A percentile compares a stretch with the other conserved stretches of the same genome.
Evolutionary conservation across 1,139 yeast species (phyloP).

Genomic region (Pneumocystis wakefieldiae): DNA sequence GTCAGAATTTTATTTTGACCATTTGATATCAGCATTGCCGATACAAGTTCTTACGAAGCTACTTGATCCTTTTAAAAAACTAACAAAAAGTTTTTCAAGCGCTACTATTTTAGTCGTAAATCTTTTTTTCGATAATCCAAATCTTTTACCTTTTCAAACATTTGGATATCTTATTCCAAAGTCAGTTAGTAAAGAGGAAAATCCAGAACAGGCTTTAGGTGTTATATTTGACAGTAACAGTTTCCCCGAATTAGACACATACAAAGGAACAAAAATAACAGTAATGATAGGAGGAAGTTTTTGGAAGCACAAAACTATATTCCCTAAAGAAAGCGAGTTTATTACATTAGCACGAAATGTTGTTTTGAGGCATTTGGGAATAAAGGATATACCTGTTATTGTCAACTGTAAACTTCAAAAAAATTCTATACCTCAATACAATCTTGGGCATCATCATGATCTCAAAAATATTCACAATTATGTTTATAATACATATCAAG

Average conservation of each 20-base stretch:
- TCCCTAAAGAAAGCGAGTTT: slow-evolving; percentile 36
- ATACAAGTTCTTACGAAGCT: slow-evolving; percentile 10
- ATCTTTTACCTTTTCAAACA: slow-evolving; percentile 31
- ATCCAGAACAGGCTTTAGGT: slow-evolving; percentile 57
- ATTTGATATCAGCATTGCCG: slow-evolving; percentile 13
- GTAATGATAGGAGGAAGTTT: slow-evolving; percentile 83
- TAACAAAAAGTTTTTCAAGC: slow-evolving; percentile 27
- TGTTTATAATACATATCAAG: slow-evolving; percentile 10
- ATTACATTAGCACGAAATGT: slow-evolving; percentile 34
- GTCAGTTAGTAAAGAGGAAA: slow-evolving; percentile 26
- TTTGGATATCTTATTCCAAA: slow-evolving; percentile 83
- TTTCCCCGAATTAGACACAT: slow-evolving; percentile 14
- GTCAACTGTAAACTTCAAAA: slow-evolving; percentile 26
- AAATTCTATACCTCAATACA: slow-evolving; percentile 68
- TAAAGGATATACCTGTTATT: slow-evolving; percentile 17
- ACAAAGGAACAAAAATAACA: slow-evolving; percentile 51
- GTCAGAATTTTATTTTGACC: slow-evolving; percentile 5
- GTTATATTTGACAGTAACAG: slow-evolving; percentile 83
- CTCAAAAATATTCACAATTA: slow-evolving; percentile 27
- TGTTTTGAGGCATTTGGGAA: slow-evolving; percentile 30
- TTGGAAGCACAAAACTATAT: slow-evolving; percentile 27
- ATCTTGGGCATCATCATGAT: slow-evolving; percentile 50
- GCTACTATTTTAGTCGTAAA: slow-evolving; percentile 48
- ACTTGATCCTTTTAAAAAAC: not conserved
- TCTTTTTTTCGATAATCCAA: slow-evolving; percentile 36